A percentile compares a stretch with the other conserved stretches of the same genome.
phyloP scores from a whole-genome alignment of 768 basidiomycete genomes.

The Trametes gibbosa region DNA sequence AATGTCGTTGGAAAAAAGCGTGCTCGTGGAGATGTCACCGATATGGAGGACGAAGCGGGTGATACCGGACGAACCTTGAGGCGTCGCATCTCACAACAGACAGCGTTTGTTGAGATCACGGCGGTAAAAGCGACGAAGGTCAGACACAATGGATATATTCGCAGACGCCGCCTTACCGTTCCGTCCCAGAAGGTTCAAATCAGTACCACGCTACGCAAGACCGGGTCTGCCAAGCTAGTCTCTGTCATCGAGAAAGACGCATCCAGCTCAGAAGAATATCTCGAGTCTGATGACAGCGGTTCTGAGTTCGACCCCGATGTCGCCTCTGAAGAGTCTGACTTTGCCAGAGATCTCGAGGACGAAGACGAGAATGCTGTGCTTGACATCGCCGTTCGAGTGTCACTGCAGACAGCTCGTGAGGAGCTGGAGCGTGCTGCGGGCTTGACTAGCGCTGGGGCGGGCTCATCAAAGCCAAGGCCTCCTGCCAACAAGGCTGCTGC shows the following conservation, averaged over 20 bases:
- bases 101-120: conserved; percentile 26
- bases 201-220: background rate
- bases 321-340: conserved; percentile 11
- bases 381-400: conserved; percentile 52
- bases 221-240: conserved; percentile 10
- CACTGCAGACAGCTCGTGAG: conserved; percentile 37
- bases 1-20: conserved; percentile 20
- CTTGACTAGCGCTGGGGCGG: conserved; percentile 34
- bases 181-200: background rate
- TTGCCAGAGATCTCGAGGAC: conserved; percentile 5
- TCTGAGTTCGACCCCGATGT: conserved; percentile 58
- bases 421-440: conserved; percentile 30
- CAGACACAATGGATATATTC: background rate
- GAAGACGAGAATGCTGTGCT: conserved; percentile 47
- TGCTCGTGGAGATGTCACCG: conserved; percentile 8
- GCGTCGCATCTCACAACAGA: conserved; percentile 17
- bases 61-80: conserved; percentile 17
- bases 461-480: conserved; percentile 26
- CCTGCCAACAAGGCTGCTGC: conserved; percentile 41
- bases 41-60: conserved; percentile 6
- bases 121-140: conserved; percentile 14
- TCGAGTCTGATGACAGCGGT: conserved; percentile 55
- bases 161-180: background rate
- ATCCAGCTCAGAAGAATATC: conserved; percentile 25
- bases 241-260: conserved; percentile 1